Conservation (phyloP, 2,329 filamentous ascomycete genomes). For the Aspergillus caelatus region DNA sequence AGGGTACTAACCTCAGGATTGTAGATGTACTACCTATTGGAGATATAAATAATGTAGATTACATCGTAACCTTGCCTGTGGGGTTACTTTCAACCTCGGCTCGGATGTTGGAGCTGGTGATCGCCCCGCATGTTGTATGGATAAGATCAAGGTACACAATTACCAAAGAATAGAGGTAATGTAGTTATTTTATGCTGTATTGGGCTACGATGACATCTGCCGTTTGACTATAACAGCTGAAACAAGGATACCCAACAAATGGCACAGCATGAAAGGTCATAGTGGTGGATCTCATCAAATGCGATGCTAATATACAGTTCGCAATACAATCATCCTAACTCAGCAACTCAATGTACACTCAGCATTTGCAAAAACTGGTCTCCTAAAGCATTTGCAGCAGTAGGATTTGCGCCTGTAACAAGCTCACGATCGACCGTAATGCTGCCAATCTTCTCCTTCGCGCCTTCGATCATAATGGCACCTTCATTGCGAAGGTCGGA, state of each 20-base stretch:
- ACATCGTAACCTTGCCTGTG: not conserved
- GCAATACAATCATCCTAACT: no score
- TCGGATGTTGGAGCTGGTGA: not conserved
- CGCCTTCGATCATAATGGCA: constrained; percentile 49
- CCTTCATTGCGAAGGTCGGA: constrained; percentile 42
- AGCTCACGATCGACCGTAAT: constrained; percentile 49
- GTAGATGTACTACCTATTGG: not conserved
- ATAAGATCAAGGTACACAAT: no score
- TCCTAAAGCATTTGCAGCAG: constrained; percentile 36
- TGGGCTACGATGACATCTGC: no score
- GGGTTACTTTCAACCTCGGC: not conserved
- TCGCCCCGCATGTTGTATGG: not conserved
- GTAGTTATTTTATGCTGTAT: no score
- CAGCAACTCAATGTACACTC: constrained; percentile 19
- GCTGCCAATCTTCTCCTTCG: constrained; percentile 42
- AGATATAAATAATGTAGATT: not conserved
- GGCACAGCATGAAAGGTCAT: no score
- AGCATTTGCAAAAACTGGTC: constrained; percentile 38
- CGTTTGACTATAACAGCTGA: no score
- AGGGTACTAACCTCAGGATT: no score
- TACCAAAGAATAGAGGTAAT: no score
- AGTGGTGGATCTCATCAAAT: no score
- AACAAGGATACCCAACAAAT: fast-evolving
- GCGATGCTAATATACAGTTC: no score
- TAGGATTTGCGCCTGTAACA: constrained; percentile 39